A percentile compares a stretch with the other conserved stretches of the same genome.
phyloP scores from a whole-genome alignment of 2,329 filamentous ascomycete species.

The Aspergillus neoniger region DNA sequence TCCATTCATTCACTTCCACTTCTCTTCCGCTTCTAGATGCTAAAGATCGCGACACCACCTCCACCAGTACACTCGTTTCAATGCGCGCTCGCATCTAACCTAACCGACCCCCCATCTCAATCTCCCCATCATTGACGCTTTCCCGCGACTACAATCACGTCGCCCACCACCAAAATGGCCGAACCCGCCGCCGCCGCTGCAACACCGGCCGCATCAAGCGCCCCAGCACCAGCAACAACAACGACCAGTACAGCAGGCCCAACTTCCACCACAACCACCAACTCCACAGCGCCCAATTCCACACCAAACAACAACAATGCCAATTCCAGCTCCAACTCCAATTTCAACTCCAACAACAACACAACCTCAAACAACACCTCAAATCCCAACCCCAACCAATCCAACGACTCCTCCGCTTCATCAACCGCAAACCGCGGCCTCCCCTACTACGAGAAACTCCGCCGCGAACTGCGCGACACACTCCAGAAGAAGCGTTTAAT shows the following conservation, averaged over 20 bases:
- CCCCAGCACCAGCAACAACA: constrained; percentile 22
- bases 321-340: constrained; percentile 23
- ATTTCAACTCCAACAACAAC: constrained; percentile 17
- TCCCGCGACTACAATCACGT: background rate
- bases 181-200: constrained; percentile 45
- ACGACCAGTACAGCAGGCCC: constrained; percentile 19
- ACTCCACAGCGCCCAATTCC: constrained; percentile 23
- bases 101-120: background rate
- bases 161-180: constrained; percentile 34
- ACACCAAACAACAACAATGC: constrained; percentile 17
- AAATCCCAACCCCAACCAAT: constrained; percentile 27
- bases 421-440: constrained; percentile 45
- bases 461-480: constrained; percentile 66
- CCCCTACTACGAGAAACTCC: constrained; percentile 73
- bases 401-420: constrained; percentile 14
- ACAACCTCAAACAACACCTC: constrained; percentile 17
- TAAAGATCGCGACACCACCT: background rate
- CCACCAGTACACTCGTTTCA: background rate
- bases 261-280: constrained; percentile 21
- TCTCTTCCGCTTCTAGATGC: background rate
- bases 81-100: background rate
- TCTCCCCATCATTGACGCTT: background rate
- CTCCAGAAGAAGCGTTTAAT: constrained; percentile 66
- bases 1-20: constrained; percentile 2
- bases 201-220: constrained; percentile 17